These are phyloP conservation scores for Pyricularia pennisetigena DNA, from an alignment of 2,329 filamentous ascomycete species.

Conservation along the genomic window DNA sequence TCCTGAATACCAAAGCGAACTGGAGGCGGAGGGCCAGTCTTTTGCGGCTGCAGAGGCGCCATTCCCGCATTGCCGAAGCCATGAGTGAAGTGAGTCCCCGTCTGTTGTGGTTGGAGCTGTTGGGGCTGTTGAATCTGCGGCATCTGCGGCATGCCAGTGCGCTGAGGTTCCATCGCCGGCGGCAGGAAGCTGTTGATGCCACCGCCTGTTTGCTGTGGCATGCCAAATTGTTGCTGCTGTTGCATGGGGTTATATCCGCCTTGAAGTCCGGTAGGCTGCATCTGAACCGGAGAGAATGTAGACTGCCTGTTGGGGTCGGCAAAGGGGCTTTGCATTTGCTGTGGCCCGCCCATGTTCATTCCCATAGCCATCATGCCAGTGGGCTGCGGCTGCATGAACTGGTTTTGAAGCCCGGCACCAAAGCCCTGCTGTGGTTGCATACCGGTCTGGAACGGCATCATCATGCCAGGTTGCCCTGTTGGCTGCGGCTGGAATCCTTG, in stretches of 20 bases:
- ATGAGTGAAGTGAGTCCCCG: constrained; percentile 32
- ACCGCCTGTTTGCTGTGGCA: constrained; percentile 13
- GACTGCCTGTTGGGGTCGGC: constrained; percentile 23
- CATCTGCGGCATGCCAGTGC: constrained; percentile 36
- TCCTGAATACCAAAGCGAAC: constrained; percentile 79
- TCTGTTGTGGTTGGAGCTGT: constrained; percentile 36
- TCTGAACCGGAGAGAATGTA: constrained; percentile 37
- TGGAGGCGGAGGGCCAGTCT: constrained; percentile 77
- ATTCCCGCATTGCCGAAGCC: constrained; percentile 28
- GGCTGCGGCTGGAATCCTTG: constrained; percentile 24
- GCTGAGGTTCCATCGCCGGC: constrained; percentile 49
- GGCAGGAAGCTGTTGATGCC: constrained; percentile 50
- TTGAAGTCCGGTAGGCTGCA: constrained; percentile 56
- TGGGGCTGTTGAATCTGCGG: constrained; percentile 26
- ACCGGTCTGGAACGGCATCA: constrained; percentile 40
- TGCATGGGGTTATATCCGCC: constrained; percentile 25
- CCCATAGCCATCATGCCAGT: constrained; percentile 24
- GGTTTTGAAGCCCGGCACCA: neutral
- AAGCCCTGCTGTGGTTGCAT: constrained; percentile 5
- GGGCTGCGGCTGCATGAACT: constrained; percentile 22
- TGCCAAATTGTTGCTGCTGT: constrained; percentile 34
- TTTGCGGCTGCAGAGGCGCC: constrained; percentile 61
- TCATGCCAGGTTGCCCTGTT: constrained; percentile 19
- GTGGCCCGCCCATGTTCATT: constrained; percentile 17
- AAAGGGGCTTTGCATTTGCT: constrained; percentile 29